A percentile compares a stretch with the other conserved stretches of the same genome.
phyloP scores from a whole-genome alignment of 352 stramenopile species.

The Phytophthora constricta region DNA sequence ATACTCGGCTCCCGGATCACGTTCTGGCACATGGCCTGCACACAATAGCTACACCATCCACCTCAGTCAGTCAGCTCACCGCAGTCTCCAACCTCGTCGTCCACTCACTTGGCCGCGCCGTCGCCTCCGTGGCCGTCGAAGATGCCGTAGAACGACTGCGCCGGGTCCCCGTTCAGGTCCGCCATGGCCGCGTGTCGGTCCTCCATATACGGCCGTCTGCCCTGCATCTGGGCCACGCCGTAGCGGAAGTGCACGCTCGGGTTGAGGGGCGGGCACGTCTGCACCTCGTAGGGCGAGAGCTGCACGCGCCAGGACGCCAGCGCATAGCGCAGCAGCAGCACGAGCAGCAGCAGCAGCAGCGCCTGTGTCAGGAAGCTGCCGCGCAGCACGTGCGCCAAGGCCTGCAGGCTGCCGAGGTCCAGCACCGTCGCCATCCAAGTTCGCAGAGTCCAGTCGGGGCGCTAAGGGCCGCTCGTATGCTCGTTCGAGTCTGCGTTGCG shows the following conservation, averaged over 20 bases:
- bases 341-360: constrained; percentile 61
- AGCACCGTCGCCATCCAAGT: constrained; percentile 58
- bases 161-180: constrained; percentile 80
- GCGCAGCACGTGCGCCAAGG: constrained; percentile 62
- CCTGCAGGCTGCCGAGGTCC: constrained; percentile 70
- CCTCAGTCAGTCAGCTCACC: no score
- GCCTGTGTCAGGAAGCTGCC: constrained; percentile 73
- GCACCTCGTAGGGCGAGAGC: constrained; percentile 69
- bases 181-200: constrained; percentile 84
- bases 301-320: constrained; percentile 58
- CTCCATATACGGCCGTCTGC: constrained; percentile 91
- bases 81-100: constrained; percentile 8
- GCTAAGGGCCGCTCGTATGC: not conserved
- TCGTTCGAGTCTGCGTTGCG: no score
- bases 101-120: constrained; percentile 85
- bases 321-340: constrained; percentile 67
- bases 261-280: constrained; percentile 80
- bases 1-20: constrained; percentile 77
- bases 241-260: constrained; percentile 82
- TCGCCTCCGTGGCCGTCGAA: constrained; percentile 94
- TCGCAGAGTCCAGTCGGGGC: no score
- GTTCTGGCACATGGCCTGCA: constrained; percentile 84
- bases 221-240: constrained; percentile 84
- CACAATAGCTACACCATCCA: constrained; percentile 71
- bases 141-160: constrained; percentile 91